Evolutionary conservation across 768 basidiomycete species (phyloP).

Genomic region (Glaciozyma antarctica): DNA sequence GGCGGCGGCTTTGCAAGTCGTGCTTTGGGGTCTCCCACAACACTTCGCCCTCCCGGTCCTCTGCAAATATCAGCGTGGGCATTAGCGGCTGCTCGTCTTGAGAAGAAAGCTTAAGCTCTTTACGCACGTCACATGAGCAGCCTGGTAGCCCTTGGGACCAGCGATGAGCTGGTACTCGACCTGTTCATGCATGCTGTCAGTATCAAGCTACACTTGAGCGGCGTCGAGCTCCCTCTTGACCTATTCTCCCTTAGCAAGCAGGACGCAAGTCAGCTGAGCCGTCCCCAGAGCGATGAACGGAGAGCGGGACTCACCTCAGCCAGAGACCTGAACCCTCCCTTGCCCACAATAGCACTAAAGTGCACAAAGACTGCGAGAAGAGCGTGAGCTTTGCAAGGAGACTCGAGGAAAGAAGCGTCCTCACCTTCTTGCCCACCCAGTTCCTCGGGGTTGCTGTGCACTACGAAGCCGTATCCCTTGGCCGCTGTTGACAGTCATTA

Average conservation of each 20-base stretch:
- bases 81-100: constrained; percentile 34
- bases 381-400: background rate
- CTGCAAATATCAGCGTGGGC: constrained; percentile 5
- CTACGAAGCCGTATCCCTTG: constrained; percentile 36
- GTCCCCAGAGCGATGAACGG: background rate
- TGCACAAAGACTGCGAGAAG: constrained; percentile 33
- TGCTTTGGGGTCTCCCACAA: constrained; percentile 25
- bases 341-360: constrained; percentile 34
- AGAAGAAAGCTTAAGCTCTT: constrained; percentile 24
- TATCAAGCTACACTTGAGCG: background rate
- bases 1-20: constrained; percentile 21
- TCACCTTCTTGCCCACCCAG: constrained; percentile 36
- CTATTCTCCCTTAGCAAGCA: constrained; percentile 2
- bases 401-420: background rate
- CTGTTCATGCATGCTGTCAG: constrained; percentile 3
- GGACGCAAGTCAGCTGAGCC: background rate
- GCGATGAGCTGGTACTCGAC: constrained; percentile 36
- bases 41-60: constrained; percentile 3
- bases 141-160: constrained; percentile 35
- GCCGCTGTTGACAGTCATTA: constrained; percentile 9
- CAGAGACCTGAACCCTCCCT: constrained; percentile 34
- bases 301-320: constrained; percentile 30
- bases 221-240: background rate
- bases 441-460: constrained; percentile 34
- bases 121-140: too few species aligned